These are phyloP conservation scores for Fusarium brachygibbosum DNA, from an alignment of 2,329 filamentous ascomycete species.

Conservation along the genomic window DNA sequence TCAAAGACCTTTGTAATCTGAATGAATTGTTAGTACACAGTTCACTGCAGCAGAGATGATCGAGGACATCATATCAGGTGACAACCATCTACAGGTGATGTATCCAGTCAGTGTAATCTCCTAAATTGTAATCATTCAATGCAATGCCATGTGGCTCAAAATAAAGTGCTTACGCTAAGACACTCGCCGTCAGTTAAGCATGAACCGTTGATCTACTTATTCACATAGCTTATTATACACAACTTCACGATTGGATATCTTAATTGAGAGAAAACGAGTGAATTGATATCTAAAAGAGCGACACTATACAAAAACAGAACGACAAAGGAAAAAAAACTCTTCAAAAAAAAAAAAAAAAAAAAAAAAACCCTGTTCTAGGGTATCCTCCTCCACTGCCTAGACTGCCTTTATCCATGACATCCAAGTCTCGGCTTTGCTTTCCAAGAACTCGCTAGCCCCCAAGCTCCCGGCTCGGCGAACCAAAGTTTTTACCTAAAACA, in stretches of 20 bases:
- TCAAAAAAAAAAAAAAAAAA: background rate
- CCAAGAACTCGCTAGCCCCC: background rate
- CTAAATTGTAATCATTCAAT: background rate
- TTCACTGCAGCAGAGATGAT: too few species aligned
- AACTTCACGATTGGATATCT: background rate
- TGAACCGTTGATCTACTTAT: background rate
- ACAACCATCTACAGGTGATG: background rate
- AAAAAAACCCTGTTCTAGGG: background rate
- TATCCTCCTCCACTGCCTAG: background rate
- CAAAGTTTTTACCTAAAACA: background rate
- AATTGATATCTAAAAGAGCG: background rate
- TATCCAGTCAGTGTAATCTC: background rate
- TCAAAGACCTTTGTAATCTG: background rate
- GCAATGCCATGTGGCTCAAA: background rate
- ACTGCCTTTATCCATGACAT: background rate
- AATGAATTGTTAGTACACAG: background rate
- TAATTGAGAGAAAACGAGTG: background rate
- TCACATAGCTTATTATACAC: background rate
- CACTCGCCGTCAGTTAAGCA: background rate
- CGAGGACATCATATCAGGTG: background rate
- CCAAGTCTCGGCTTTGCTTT: background rate
- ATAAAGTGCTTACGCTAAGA: background rate
- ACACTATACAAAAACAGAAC: background rate
- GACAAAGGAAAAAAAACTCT: background rate
- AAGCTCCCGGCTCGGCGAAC: slow-evolving; percentile 1